phyloP scores from a whole-genome alignment of 257 asterid genomes.

The Solanum raphanifolium region DNA sequence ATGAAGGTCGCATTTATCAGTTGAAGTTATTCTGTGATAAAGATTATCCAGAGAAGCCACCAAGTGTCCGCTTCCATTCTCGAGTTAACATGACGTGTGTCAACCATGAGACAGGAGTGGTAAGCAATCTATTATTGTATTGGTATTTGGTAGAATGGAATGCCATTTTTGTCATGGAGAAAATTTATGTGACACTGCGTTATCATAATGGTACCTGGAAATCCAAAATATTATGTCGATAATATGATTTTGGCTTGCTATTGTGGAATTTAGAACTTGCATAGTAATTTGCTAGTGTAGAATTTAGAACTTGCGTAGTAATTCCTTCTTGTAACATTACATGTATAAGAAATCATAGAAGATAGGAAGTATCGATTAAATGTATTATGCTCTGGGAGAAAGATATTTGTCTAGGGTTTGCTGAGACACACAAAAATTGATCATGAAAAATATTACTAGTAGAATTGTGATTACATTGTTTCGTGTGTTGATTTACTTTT shows the following conservation, averaged over 20 bases:
- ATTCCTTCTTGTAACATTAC: not conserved
- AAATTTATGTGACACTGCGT: not conserved
- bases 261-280: not conserved
- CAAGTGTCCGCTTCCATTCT: constrained; percentile 76
- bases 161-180: not conserved
- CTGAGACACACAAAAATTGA: not conserved
- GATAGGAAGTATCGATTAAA: not conserved
- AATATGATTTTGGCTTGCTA: not conserved
- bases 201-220: not conserved
- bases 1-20: constrained; percentile 88
- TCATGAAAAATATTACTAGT: not conserved
- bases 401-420: not conserved
- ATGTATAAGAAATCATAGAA: not conserved
- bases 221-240: not conserved
- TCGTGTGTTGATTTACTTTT: not conserved
- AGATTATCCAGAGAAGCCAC: constrained; percentile 96
- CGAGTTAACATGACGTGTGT: constrained; percentile 75
- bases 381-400: not conserved
- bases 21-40: constrained; percentile 84
- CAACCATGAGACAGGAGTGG: constrained; percentile 79
- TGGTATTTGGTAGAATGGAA: not conserved
- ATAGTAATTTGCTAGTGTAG: not conserved
- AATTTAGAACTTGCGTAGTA: not conserved
- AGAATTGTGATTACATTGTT: not conserved
- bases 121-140: constrained; percentile 6